Conservation (phyloP, 768 basidiomycete species). For the Hemileccinum impolitum region DNA sequence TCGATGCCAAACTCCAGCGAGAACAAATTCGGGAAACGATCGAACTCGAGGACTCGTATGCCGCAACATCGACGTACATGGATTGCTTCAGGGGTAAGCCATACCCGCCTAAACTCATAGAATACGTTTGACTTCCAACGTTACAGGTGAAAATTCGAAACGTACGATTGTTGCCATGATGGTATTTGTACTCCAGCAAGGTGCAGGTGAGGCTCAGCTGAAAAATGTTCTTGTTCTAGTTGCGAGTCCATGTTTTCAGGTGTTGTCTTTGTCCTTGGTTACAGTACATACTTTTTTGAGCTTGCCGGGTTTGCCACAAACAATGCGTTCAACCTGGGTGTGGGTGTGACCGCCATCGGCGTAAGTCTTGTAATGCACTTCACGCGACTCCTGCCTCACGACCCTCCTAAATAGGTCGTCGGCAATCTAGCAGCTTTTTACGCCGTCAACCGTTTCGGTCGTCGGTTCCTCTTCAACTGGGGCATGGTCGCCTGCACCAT, state of each 20-base stretch:
- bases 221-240: not conserved
- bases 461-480: conserved; percentile 28
- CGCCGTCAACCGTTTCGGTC: conserved; percentile 22
- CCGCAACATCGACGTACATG: conserved; percentile 24
- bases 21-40: conserved; percentile 30
- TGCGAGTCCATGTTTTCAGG: conserved; percentile 8
- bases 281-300: conserved; percentile 35
- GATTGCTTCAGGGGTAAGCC: conserved; percentile 31
- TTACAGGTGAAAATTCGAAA: conserved; percentile 20
- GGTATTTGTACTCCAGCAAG: conserved; percentile 30
- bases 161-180: conserved; percentile 29
- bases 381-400: not conserved
- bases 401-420: conserved; percentile 13
- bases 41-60: conserved; percentile 27
- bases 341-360: conserved; percentile 27
- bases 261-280: conserved; percentile 27
- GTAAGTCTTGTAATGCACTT: conserved; percentile 1
- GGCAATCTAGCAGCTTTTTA: conserved; percentile 27
- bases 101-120: not conserved
- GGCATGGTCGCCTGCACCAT: conserved; percentile 23
- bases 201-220: conserved; percentile 12
- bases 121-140: not conserved
- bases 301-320: conserved; percentile 30
- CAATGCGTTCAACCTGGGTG: conserved; percentile 32
- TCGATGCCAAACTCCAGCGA: conserved; percentile 23